Conservation (phyloP, 176 grass and related monocot species). For the Pontederia crassipes region DNA sequence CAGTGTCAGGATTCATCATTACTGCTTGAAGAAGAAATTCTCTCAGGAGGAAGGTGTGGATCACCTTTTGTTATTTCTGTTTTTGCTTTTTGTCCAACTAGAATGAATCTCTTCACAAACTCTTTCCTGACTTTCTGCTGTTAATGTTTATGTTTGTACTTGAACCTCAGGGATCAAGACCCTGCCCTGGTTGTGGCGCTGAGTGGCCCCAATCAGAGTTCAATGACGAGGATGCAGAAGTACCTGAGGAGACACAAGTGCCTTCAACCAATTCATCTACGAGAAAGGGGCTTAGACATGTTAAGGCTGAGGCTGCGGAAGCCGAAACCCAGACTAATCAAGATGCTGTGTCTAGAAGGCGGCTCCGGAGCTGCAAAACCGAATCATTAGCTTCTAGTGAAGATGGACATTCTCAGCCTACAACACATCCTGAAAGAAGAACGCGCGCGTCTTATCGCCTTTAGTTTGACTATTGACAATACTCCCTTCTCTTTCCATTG, state of each 20-base stretch:
- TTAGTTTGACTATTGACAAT: too few relatives aligned
- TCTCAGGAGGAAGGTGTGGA: conserved; percentile 40
- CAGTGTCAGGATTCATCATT: conserved; percentile 62
- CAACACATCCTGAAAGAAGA: too few relatives aligned
- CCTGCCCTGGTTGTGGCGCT: conserved; percentile 50
- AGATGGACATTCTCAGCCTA: too few relatives aligned
- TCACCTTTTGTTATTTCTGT: neutral
- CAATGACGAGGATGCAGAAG: conserved; percentile 18
- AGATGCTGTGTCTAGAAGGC: conserved; percentile 4
- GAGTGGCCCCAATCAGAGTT: conserved; percentile 52
- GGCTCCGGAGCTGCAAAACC: conserved; percentile 23
- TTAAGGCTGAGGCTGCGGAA: conserved; percentile 35
- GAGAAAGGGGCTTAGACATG: conserved; percentile 20
- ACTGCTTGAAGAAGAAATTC: conserved; percentile 86
- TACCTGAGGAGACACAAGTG: conserved; percentile 15
- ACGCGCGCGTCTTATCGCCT: too few relatives aligned
- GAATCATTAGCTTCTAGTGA: conserved; percentile 9
- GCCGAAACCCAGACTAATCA: neutral
- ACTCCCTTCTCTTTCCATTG: too few relatives aligned
- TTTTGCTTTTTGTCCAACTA: neutral
- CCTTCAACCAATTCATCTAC: conserved; percentile 6
- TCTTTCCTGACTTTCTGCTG: neutral
- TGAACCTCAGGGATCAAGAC: conserved; percentile 36
- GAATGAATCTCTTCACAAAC: neutral
- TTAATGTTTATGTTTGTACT: neutral